Evolutionary conservation across 2,329 filamentous ascomycete genomes (phyloP).

Genomic region (Exophiala spinifera): DNA sequence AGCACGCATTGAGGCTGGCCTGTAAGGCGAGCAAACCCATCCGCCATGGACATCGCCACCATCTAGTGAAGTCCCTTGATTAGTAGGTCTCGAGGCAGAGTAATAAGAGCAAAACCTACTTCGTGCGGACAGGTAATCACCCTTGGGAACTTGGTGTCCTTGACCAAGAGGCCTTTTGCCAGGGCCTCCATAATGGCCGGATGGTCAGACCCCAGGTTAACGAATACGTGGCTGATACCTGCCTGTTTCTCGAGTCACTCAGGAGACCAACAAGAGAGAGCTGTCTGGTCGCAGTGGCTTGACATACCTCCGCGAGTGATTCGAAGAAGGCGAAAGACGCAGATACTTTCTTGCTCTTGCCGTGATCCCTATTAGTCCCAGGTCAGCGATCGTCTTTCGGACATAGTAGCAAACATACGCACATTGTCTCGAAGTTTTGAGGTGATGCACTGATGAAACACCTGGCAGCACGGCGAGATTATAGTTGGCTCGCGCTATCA

Average conservation of each 20-base stretch:
- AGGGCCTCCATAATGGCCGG: constrained; percentile 78
- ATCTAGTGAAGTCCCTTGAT: constrained; percentile 52
- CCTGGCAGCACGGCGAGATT: too few species aligned
- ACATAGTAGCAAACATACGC: too few species aligned
- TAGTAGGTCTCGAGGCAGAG: background rate
- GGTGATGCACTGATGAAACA: too few species aligned
- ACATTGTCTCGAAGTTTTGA: too few species aligned
- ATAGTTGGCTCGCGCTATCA: too few species aligned
- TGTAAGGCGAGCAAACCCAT: constrained; percentile 72
- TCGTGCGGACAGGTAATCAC: constrained; percentile 80
- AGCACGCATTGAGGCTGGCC: constrained; percentile 73
- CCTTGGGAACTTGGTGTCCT: constrained; percentile 62
- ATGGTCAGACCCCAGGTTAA: constrained; percentile 56
- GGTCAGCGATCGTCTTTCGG: too few species aligned
- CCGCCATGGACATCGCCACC: constrained; percentile 81
- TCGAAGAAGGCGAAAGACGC: constrained; percentile 1
- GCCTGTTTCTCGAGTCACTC: constrained; percentile 34
- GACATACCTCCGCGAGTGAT: background rate
- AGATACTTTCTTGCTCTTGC: background rate
- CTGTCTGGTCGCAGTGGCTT: background rate
- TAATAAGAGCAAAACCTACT: constrained; percentile 42
- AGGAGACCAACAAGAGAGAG: too few species aligned
- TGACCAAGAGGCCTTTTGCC: constrained; percentile 69
- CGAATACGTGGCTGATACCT: constrained; percentile 52
- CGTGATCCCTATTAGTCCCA: too few species aligned